Evolutionary conservation across 2,329 filamentous ascomycete species (phyloP), one percentile per base, ranked within the genome.

Genomic region (Alternaria rosae): DNA sequence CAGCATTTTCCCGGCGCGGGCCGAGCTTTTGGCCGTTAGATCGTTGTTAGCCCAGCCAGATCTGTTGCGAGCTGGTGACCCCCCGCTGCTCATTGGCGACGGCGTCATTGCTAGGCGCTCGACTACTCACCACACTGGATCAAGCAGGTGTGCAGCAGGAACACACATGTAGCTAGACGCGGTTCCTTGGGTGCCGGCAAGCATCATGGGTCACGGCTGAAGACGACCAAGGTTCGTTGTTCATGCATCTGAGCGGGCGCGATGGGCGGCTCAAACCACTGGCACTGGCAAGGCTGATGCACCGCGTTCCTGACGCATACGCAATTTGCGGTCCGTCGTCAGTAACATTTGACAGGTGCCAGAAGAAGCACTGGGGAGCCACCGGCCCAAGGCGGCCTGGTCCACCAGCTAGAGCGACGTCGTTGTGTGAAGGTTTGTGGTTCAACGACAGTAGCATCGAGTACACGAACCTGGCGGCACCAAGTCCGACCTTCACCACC

Each of bases 301-400:
- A 75, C 67, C 72, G 72, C 73, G 77, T 80, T 78, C 78, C 78
- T 80, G 78, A 78, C 76, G 78, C 77, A 79, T 75, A 79, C 76
- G 78, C 77, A 79, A 79, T 79, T 78, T 73, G 74, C 74, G 64
- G 68, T 72, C 73, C 72, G 70, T 72, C 66, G 71, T 21, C 47
- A 50, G 30, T 50, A 50, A 73, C 73, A 71, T 76, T 75, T 74
- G 75, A 77, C 75, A 72, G 68, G 70, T 70, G 69, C 70, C 68
- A 72, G 64, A 68, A 64, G 64, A 68, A 53, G 66, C 69, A 65
- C 65, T 62, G 41, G 62, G 65, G 68, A 75, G 71, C 69, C 70
- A 70, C 70, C 70, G 62, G 55, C 66, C 58, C 60, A 54, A 42
- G 50, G 43, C 17, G 35, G 44, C 25, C 21, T 45, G 44, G 59